These are phyloP conservation scores for Canariomyces notabilis DNA, from an alignment of 2,329 filamentous ascomycete species.

Conservation along the genomic window DNA sequence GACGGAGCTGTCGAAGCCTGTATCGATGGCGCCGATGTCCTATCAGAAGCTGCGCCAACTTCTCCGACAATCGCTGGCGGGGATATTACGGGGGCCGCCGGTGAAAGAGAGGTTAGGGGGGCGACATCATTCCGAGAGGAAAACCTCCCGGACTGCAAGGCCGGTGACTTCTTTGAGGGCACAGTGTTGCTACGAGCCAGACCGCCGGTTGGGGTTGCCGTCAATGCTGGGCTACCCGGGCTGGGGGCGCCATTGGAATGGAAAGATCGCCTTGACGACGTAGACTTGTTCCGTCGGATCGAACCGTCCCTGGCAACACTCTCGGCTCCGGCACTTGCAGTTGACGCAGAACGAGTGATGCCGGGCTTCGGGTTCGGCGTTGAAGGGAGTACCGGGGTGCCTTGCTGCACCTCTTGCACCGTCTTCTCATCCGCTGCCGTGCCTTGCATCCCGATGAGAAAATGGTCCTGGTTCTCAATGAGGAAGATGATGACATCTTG, in stretches of 20 bases:
- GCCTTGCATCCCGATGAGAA: slow-evolving; percentile 96
- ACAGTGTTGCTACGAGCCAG: slow-evolving; percentile 77
- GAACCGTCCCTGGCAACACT: slow-evolving; percentile 77
- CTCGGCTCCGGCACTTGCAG: slow-evolving; percentile 81
- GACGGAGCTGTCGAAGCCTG: slow-evolving; percentile 12
- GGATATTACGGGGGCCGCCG: slow-evolving; percentile 47
- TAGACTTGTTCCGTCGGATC: slow-evolving; percentile 82
- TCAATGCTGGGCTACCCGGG: slow-evolving; percentile 58
- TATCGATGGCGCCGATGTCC: slow-evolving; percentile 16
- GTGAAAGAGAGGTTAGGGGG: slow-evolving; percentile 34
- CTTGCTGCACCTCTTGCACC: slow-evolving; percentile 61
- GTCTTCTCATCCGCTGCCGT: slow-evolving; percentile 91
- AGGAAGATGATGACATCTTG: slow-evolving; percentile 97
- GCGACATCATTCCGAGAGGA: slow-evolving; percentile 34
- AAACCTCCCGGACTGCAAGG: slow-evolving; percentile 63
- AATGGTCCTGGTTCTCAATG: slow-evolving; percentile 97
- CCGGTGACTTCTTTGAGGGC: slow-evolving; percentile 82
- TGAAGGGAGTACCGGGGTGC: slow-evolving; percentile 52
- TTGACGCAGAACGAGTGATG: slow-evolving; percentile 74
- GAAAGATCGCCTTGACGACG: slow-evolving; percentile 81
- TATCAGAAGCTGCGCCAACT: slow-evolving; percentile 30
- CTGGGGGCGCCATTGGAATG: slow-evolving; percentile 67
- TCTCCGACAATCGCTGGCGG: slow-evolving; percentile 36
- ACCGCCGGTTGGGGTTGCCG: slow-evolving; percentile 51
- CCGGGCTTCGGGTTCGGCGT: slow-evolving; percentile 52